phyloP scores from a whole-genome alignment of 352 stramenopile genomes.

The Albugo candida region DNA sequence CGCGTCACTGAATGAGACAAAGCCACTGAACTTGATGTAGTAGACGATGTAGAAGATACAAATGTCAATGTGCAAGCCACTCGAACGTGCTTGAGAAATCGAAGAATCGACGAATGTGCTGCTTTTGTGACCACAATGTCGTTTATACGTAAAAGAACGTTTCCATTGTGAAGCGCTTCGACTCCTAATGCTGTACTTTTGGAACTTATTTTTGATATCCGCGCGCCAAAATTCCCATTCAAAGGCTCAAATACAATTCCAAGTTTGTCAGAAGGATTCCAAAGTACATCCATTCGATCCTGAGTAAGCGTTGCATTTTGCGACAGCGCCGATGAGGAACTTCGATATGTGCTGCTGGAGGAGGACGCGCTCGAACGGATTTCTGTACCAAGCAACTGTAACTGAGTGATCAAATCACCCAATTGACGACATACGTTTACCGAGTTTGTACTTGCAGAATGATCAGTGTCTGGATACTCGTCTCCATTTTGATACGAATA shows the following conservation, averaged over 20 bases:
- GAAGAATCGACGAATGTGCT: slow-evolving; percentile 41
- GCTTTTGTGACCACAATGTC: slow-evolving; percentile 29
- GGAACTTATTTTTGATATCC: slow-evolving; percentile 43
- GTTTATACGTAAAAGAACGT: slow-evolving; percentile 64
- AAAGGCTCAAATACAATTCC: slow-evolving; percentile 35
- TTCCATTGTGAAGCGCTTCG: slow-evolving; percentile 26
- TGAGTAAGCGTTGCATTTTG: slow-evolving; percentile 9
- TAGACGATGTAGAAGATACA: background rate
- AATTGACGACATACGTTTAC: slow-evolving; percentile 17
- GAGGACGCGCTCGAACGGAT: slow-evolving; percentile 29
- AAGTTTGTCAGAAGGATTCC: slow-evolving; percentile 60
- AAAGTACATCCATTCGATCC: slow-evolving; percentile 22
- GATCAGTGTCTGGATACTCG: background rate
- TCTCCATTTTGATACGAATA: no score
- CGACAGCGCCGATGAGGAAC: slow-evolving; percentile 48
- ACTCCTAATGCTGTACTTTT: slow-evolving; percentile 51
- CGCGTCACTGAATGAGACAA: background rate
- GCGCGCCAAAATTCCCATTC: slow-evolving; percentile 22
- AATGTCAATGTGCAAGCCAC: slow-evolving; percentile 59
- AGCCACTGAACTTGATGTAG: background rate
- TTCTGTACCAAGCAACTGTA: slow-evolving; percentile 49
- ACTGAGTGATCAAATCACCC: slow-evolving; percentile 42
- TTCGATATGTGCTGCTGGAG: slow-evolving; percentile 42
- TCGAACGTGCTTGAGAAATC: slow-evolving; percentile 63
- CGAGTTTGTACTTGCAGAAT: background rate